Evolutionary conservation across 2,329 filamentous ascomycete species (phyloP).

Genomic region (Niveomyces coronatus): DNA sequence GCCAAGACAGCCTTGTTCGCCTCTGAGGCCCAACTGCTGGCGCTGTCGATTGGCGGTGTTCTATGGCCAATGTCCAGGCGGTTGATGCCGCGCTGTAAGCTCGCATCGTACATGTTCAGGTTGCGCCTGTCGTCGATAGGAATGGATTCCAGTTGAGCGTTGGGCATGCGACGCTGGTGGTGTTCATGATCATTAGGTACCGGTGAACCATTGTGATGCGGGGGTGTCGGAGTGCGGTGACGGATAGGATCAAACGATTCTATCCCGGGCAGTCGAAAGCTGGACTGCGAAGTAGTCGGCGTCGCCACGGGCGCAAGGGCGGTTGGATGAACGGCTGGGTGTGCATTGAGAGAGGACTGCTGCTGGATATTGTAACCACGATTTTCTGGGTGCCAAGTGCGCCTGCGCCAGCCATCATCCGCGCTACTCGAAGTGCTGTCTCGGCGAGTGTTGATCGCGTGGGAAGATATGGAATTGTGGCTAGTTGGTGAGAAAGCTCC

Average conservation of each 20-base stretch:
- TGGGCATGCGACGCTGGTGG: constrained; percentile 22
- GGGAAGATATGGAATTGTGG: constrained; percentile 52
- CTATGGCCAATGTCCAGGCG: constrained; percentile 52
- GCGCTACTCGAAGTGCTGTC: constrained; percentile 52
- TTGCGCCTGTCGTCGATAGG: constrained; percentile 37
- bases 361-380: constrained; percentile 52
- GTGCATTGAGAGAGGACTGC: constrained; percentile 65
- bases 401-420: constrained; percentile 70
- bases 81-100: constrained; percentile 55
- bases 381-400: constrained; percentile 85
- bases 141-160: constrained; percentile 19
- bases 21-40: constrained; percentile 47
- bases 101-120: constrained; percentile 52
- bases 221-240: constrained; percentile 50
- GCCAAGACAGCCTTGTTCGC: constrained; percentile 44
- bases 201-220: constrained; percentile 57
- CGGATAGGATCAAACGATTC: constrained; percentile 80
- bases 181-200: constrained; percentile 61
- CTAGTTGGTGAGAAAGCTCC: constrained; percentile 45
- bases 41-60: constrained; percentile 40
- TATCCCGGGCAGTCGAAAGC: constrained; percentile 72
- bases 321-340: constrained; percentile 47
- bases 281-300: constrained; percentile 41
- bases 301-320: constrained; percentile 39
- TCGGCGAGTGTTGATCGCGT: constrained; percentile 36